These are phyloP conservation scores for Tricholoma hemisulphureum DNA, from an alignment of 768 basidiomycete genomes.

Conservation along the genomic window DNA sequence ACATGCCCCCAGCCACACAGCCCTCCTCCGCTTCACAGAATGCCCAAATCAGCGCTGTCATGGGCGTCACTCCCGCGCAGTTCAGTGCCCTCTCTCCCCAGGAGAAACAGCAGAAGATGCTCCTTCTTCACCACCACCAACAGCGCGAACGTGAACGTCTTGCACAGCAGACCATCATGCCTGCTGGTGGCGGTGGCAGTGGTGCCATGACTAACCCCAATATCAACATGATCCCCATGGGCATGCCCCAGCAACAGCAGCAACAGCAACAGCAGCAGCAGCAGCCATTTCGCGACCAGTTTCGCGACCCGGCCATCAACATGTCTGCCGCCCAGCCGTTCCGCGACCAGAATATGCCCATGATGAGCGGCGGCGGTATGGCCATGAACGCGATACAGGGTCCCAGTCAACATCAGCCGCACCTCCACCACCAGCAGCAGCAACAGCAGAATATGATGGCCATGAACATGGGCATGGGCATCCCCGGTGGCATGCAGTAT, in stretches of 20 bases:
- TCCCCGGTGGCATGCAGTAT: no score
- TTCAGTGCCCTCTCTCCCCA: constrained; percentile 14
- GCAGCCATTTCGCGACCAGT: not conserved
- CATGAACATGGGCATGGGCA: not conserved
- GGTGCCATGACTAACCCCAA: not conserved
- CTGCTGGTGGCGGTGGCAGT: not conserved
- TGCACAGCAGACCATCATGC: not conserved
- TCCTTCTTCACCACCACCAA: constrained; percentile 12
- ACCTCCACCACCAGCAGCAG: constrained; percentile 4
- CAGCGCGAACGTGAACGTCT: constrained; percentile 16
- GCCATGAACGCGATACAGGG: constrained; percentile 20
- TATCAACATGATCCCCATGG: not conserved
- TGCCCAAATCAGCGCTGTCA: not conserved
- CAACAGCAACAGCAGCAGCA: not conserved
- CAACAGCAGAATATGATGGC: constrained; percentile 6
- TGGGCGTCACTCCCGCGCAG: constrained; percentile 12
- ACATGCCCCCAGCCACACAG: not conserved
- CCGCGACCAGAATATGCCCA: constrained; percentile 5
- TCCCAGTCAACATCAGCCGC: constrained; percentile 3
- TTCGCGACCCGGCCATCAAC: not conserved
- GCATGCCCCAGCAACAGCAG: not conserved
- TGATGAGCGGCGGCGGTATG: constrained; percentile 18
- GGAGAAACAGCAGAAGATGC: constrained; percentile 20
- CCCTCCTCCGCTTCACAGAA: not conserved
- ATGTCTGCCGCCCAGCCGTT: not conserved